phyloP scores from a whole-genome alignment of 23 red algal genomes.

The Gracilaria caudata region DNA sequence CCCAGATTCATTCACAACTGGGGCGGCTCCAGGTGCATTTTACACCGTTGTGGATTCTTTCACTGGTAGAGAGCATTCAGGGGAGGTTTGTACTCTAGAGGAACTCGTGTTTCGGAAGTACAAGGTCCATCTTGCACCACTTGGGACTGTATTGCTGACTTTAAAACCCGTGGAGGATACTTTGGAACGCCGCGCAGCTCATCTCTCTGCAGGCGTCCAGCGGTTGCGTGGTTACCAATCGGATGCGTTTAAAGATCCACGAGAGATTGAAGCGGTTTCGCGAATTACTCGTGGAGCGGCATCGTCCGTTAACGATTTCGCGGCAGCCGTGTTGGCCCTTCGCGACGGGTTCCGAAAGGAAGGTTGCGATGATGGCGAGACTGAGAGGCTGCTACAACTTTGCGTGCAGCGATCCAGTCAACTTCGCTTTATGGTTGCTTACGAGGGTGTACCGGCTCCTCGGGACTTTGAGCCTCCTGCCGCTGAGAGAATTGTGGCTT shows the following conservation, averaged over 20 bases:
- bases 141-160: constrained; percentile 72
- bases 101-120: constrained; percentile 92
- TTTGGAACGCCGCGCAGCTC: constrained; percentile 41
- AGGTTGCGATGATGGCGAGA: constrained; percentile 58
- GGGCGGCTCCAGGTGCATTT: constrained; percentile 36
- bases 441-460: constrained; percentile 78
- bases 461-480: constrained; percentile 84
- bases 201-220: constrained; percentile 64
- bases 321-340: constrained; percentile 56
- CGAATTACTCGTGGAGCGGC: constrained; percentile 76
- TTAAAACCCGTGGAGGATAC: constrained; percentile 49
- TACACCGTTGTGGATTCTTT: constrained; percentile 81
- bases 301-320: constrained; percentile 60
- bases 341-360: constrained; percentile 50
- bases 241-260: constrained; percentile 86
- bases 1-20: constrained; percentile 54
- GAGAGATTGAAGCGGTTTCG: constrained; percentile 69
- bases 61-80: constrained; percentile 66
- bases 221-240: constrained; percentile 59
- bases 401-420: constrained; percentile 82
- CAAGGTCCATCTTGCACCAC: constrained; percentile 61
- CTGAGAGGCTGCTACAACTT: constrained; percentile 55
- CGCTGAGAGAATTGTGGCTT: constrained; percentile 90
- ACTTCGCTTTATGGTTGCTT: constrained; percentile 74
- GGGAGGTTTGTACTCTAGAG: constrained; percentile 74